Base-by-base conservation (phyloP, 169 alveolate species). In the Cryptosporidium felis region DNA sequence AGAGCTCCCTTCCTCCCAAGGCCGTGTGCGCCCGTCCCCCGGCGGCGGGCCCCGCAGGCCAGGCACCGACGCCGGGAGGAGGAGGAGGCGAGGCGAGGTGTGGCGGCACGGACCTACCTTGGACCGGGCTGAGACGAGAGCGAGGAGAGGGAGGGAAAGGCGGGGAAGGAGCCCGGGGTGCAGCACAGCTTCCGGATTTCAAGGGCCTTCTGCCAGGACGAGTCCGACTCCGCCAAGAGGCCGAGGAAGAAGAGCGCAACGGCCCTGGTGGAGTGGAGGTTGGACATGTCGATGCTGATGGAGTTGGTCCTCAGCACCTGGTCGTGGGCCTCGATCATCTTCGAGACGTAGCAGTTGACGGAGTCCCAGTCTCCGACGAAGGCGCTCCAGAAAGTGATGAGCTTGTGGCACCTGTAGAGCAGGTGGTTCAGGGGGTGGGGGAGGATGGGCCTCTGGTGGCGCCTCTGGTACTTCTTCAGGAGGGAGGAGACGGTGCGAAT, bases 351-450 rank as follows among this genome's bases (percentile, higher is more conserved):
- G 10, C 8, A 18, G 28, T 74, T 23, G 1, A 74, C 85, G 23
- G 46, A 12, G 26, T 40, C 41, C 85, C 85, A 74, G 18, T 53
- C 67, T 18, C 42, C 23, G 12, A 74, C 6, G 5, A 56, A 38
- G 9, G 56, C 58, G 5, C 65, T 74, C 85, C 85, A 74, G 40
- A 74, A 74, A n/a, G 74, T 61, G 40, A 74, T 32, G 18, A 74
- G 26, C 74, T 74, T 74, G 26, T 56, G 56, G 49, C 85, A 74
- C 41, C 42, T 74, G 47, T 74, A 74, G 18, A 74, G 36, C 38
- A 74, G 30, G 21, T 74, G 38, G 12, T 74, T 49, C 14, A 74
- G 18, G 32, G 60, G 67, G 56, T 74, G 85, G 23, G 67, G 65
- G 6, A 28, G 8, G 3, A 56, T 9, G 3, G 49, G 16, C 30